Evolutionary conservation across 257 asterid species (phyloP).

Genomic region (Paulownia fortunei): DNA sequence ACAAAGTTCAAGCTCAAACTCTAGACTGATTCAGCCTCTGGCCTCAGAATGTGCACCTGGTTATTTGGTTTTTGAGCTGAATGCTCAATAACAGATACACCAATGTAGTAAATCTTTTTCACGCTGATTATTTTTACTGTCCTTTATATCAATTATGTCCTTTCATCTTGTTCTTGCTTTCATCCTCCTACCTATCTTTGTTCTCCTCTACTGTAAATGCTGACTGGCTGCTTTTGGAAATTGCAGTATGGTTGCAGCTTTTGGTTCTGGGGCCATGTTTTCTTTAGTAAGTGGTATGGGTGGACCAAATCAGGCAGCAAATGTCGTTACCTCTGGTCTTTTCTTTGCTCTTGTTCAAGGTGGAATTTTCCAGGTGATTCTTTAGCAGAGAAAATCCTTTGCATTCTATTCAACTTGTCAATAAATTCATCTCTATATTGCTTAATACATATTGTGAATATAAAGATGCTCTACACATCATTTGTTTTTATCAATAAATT

Average conservation of each 20-base stretch:
- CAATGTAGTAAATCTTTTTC: not conserved
- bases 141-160: not conserved
- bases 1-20: not conserved
- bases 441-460: not conserved
- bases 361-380: slow-evolving; percentile 78
- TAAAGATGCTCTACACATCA: not conserved
- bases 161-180: not conserved
- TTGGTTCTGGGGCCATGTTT: slow-evolving; percentile 90
- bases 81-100: slow-evolving; percentile 1
- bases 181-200: not conserved
- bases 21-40: not conserved
- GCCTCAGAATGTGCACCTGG: not conserved
- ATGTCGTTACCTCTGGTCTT: slow-evolving; percentile 76
- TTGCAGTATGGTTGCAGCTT: slow-evolving; percentile 92
- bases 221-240: slow-evolving; percentile 15
- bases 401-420: not conserved
- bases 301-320: slow-evolving; percentile 70
- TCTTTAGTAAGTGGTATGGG: slow-evolving; percentile 86
- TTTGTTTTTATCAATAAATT: not conserved
- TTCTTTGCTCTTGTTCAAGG: slow-evolving; percentile 89
- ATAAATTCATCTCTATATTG: not conserved
- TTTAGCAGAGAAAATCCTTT: not conserved
- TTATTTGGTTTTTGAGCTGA: slow-evolving; percentile 17
- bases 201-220: slow-evolving; percentile 8
- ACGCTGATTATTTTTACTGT: not conserved